Conservation (phyloP, 2,329 filamentous ascomycete genomes). For the Diaporthe helianthi region DNA sequence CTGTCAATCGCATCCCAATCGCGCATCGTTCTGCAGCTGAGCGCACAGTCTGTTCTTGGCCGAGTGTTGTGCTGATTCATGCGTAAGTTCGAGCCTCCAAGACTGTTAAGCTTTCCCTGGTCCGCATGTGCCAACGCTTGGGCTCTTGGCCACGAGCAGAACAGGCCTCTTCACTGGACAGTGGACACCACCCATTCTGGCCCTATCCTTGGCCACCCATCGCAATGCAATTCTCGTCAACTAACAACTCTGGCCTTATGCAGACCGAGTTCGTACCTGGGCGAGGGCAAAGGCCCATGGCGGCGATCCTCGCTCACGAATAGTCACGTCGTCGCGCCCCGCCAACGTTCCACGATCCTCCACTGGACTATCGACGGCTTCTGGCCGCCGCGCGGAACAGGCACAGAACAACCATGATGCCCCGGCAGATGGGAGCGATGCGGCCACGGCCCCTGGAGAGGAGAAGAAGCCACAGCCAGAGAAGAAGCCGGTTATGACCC, state of each 20-base stretch:
- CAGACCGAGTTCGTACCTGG: slow-evolving; percentile 43
- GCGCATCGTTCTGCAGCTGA: not conserved
- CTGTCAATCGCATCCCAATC: not conserved
- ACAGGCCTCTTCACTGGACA: not conserved
- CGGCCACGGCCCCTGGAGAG: slow-evolving; percentile 8
- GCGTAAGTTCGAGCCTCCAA: slow-evolving; percentile 33
- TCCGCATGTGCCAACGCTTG: slow-evolving; percentile 25
- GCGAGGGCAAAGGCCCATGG: slow-evolving; percentile 42
- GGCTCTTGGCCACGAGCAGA: not conserved
- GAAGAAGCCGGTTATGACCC: slow-evolving; percentile 36
- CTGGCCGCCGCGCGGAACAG: not conserved
- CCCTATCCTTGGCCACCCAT: not conserved
- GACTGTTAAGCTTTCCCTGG: slow-evolving; percentile 22
- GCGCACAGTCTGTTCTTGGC: slow-evolving; percentile 19
- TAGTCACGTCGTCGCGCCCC: slow-evolving; percentile 32
- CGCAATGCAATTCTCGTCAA: not conserved
- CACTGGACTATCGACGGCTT: slow-evolving; percentile 13
- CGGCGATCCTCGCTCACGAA: slow-evolving; percentile 32
- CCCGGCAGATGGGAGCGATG: not conserved
- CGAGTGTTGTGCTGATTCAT: slow-evolving; percentile 30
- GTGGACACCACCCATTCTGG: not conserved
- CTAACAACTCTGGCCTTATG: slow-evolving; percentile 11
- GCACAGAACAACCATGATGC: slow-evolving; percentile 6
- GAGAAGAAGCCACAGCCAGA: slow-evolving; percentile 31
- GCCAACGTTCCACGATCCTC: slow-evolving; percentile 21